These are phyloP conservation scores for Solanum tarapatanum DNA, from an alignment of 257 asterid genomes.

Conservation along the genomic window DNA sequence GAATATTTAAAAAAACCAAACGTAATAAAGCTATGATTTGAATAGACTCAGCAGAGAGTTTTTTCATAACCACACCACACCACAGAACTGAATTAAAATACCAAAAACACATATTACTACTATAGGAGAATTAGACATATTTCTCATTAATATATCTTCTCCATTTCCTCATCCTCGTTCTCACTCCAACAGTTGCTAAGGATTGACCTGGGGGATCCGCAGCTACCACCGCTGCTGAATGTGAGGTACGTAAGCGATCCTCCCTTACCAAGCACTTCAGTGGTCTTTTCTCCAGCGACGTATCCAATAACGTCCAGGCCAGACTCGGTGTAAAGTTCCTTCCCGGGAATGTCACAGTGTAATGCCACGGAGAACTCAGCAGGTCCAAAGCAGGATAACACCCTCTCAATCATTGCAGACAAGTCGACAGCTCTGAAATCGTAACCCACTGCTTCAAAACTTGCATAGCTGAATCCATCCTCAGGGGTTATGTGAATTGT, in stretches of 20 bases:
- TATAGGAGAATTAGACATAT: background rate
- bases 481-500: conserved; percentile 74
- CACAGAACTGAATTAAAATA: background rate
- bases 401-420: conserved; percentile 46
- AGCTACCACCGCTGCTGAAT: conserved; percentile 28
- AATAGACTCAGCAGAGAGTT: background rate
- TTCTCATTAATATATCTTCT: background rate
- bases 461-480: conserved; percentile 85
- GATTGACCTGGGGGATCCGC: conserved; percentile 62
- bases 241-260: conserved; percentile 38
- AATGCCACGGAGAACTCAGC: conserved; percentile 59
- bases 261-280: conserved; percentile 35
- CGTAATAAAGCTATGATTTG: background rate
- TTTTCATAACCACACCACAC: background rate
- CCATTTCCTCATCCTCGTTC: background rate
- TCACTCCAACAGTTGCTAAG: conserved; percentile 32
- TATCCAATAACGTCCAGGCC: conserved; percentile 27
- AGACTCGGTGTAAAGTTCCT: conserved; percentile 19
- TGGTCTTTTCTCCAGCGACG: conserved; percentile 37
- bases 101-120: background rate
- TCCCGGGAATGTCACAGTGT: conserved; percentile 33
- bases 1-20: background rate
- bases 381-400: conserved; percentile 61
- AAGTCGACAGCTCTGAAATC: conserved; percentile 32
- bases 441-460: conserved; percentile 73